A percentile compares a stretch with the other conserved stretches of the same genome.
Conservation (phyloP, 768 basidiomycete genomes). For the Lentinula boryana region DNA sequence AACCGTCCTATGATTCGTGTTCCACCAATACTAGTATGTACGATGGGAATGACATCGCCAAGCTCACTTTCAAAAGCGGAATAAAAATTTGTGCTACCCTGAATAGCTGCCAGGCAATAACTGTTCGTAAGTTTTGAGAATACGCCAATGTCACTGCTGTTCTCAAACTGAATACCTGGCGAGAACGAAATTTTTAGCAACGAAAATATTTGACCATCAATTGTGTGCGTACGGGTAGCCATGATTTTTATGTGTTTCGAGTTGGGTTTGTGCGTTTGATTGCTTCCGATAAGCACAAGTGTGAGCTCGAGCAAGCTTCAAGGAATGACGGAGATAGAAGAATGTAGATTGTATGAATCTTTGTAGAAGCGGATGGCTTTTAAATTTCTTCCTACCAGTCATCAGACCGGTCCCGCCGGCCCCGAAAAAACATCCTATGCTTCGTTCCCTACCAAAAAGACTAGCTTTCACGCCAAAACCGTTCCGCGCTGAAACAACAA, state of each 20-base stretch:
- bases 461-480: not conserved
- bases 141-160: constrained; percentile 92
- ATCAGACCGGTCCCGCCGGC: not conserved
- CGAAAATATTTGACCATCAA: constrained; percentile 1
- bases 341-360: not conserved
- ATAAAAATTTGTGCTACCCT: constrained; percentile 96
- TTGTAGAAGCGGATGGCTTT: not conserved
- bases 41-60: constrained; percentile 89
- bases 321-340: not conserved
- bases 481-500: not conserved
- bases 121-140: constrained; percentile 97
- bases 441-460: not conserved
- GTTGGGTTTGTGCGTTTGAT: constrained; percentile 8
- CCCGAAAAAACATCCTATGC: not conserved
- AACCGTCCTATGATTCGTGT: constrained; percentile 91
- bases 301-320: not conserved
- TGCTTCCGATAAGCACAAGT: not conserved
- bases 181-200: constrained; percentile 9
- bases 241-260: constrained; percentile 19
- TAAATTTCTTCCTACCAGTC: not conserved
- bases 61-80: constrained; percentile 95
- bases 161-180: constrained; percentile 89
- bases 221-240: constrained; percentile 40
- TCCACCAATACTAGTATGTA: constrained; percentile 92
- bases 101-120: constrained; percentile 92